Conservation (phyloP, 2,329 filamentous ascomycete species). For the Chalara sp. region DNA sequence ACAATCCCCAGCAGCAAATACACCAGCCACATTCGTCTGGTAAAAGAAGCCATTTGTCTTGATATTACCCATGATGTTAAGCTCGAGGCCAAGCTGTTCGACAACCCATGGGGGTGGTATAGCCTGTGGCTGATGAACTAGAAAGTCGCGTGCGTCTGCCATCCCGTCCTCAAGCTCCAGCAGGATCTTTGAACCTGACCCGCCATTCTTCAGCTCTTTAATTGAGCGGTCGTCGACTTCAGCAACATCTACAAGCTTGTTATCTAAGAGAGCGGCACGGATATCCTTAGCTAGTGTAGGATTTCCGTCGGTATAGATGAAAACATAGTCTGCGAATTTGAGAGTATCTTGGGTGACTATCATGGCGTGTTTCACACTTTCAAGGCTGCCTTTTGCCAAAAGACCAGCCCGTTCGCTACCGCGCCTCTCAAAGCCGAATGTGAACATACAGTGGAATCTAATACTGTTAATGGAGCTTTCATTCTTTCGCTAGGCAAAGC, state of each 20-base stretch:
- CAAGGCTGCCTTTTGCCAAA: not conserved
- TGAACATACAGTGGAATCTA: not conserved
- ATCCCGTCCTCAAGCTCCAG: no score
- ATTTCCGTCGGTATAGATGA: not conserved
- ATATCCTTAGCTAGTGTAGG: no score
- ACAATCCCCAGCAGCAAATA: constrained; percentile 46
- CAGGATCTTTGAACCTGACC: no score
- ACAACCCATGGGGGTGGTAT: no score
- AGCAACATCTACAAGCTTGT: no score
- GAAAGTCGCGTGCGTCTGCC: no score
- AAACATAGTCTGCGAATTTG: not conserved
- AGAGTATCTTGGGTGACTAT: not conserved
- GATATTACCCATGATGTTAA: constrained; percentile 36
- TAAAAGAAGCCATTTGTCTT: constrained; percentile 37
- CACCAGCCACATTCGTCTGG: constrained; percentile 42
- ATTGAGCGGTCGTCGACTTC: no score
- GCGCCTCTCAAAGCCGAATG: not conserved
- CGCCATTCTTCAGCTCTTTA: no score
- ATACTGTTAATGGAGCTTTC: no score
- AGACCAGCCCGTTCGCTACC: not conserved
- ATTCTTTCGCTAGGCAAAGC: no score
- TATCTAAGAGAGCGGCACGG: no score
- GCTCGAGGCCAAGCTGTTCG: constrained; percentile 37
- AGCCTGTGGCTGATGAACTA: no score
- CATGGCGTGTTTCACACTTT: not conserved